Evolutionary conservation across 192 early-diverging fungal species (phyloP), one percentile per base, ranked within the genome.

Genomic region (Backusella westeae): DNA sequence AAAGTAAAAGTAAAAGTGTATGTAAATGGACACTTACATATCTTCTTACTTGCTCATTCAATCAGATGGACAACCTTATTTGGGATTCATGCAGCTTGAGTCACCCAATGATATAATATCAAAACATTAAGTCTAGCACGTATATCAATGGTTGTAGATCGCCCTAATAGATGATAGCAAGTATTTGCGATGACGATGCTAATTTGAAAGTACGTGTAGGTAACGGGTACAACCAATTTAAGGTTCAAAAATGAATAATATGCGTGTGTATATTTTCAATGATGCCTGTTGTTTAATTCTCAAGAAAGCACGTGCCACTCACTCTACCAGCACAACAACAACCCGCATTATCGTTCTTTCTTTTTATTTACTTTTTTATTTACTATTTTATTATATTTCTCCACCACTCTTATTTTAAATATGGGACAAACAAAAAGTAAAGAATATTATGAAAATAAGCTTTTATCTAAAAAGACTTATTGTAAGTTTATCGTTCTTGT

Each of bases 371-470:
- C 21, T 63, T 63, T 63, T 63, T 63, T 63, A 59, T 59, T 59
- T 23, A 12, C 26, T 21, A 21, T 56, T 23, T 63, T 63, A 63
- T 63, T 21, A n/a, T 23, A 56, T 23, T 23, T 56, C 21, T 21
- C 53, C 7, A n/a, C 23, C 10, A 56, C 21, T 23, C 9, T 56
- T 63, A 63, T 63, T 19, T 12, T 4, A n/a, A 71, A 14, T 39
- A 87, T 87, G 86, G 86, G 86, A 56, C 84, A 81, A 80, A 76
- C 82, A 44, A 84, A 85, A 49, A 85, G 84, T 26, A 87, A 85
- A 82, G 86, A 87, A 81, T 85, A 80, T 74, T 73, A 82, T 36
- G 84, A 81, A 71, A 71, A 49, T n/a, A 71, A 71, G 10, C 42
- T 71, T 67, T 81, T 87, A 34, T 84, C 84, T 14, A 78, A 84